These are phyloP conservation scores for Venturia carpophila DNA, from an alignment of 2,329 filamentous ascomycete species.

Conservation along the genomic window DNA sequence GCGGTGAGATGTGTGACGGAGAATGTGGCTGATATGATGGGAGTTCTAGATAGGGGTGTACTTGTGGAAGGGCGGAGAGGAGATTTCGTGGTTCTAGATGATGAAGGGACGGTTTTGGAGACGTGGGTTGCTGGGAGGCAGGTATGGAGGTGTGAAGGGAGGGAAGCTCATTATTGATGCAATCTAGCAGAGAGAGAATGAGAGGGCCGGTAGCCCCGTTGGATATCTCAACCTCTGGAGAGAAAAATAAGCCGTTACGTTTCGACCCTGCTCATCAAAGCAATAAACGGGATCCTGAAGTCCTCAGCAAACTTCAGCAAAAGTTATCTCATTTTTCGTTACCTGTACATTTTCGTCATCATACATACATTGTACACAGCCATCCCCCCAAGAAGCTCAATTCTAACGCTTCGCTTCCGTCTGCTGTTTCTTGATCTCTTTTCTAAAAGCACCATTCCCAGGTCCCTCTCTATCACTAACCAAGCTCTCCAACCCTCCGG, in stretches of 20 bases:
- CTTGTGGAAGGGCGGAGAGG: constrained; percentile 40
- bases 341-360: too few relatives aligned
- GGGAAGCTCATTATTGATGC: constrained; percentile 13
- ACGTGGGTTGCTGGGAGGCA: constrained; percentile 45
- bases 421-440: constrained; percentile 33
- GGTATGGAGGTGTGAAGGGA: constrained; percentile 31
- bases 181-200: neutral
- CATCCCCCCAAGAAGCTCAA: neutral
- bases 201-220: too few relatives aligned
- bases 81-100: constrained; percentile 43
- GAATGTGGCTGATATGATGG: constrained; percentile 45
- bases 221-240: too few relatives aligned
- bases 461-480: constrained; percentile 28
- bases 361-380: neutral
- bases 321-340: too few relatives aligned
- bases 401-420: constrained; percentile 24
- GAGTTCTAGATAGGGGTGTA: constrained; percentile 34
- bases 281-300: too few relatives aligned
- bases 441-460: constrained; percentile 29
- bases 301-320: too few relatives aligned
- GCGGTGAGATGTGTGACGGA: constrained; percentile 44
- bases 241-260: too few relatives aligned
- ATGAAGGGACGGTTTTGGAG: constrained; percentile 40
- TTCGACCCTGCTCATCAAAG: too few relatives aligned
- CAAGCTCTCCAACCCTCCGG: constrained; percentile 24